phyloP scores from a whole-genome alignment of 176 grass and related monocot genomes.

The Olyra latifolia region DNA sequence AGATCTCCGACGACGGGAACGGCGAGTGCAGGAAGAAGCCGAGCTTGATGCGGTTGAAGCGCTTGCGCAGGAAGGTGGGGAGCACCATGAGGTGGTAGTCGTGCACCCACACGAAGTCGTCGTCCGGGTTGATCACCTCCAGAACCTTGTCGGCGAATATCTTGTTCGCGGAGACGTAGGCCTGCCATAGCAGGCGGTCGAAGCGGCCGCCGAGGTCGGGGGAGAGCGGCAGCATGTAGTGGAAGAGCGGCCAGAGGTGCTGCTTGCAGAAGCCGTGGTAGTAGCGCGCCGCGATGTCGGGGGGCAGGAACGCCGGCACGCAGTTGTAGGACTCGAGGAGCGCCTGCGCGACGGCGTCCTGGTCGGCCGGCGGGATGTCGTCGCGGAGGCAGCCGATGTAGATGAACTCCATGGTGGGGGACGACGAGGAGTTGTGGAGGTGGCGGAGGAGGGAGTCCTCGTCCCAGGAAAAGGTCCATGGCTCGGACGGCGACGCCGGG shows the following conservation, averaged over 20 bases:
- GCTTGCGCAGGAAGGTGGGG: conserved; percentile 86
- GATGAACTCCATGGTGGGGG: conserved; percentile 69
- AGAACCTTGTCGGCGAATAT: conserved; percentile 93
- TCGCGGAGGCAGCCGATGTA: conserved; percentile 93
- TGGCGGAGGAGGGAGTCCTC: conserved; percentile 88
- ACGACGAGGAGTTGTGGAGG: conserved; percentile 59
- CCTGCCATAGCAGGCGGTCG: conserved; percentile 84
- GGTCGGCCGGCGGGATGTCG: conserved; percentile 58
- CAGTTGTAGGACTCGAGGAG: conserved; percentile 86
- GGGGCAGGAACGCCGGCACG: conserved; percentile 72
- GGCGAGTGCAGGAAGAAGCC: conserved; percentile 93
- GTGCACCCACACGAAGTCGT: conserved; percentile 97
- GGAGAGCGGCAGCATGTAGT: conserved; percentile 95
- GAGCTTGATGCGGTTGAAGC: conserved; percentile 89
- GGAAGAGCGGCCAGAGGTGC: conserved; percentile 97
- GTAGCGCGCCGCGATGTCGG: conserved; percentile 64
- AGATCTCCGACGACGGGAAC: conserved; percentile 91
- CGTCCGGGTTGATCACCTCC: conserved; percentile 94
- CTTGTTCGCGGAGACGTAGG: conserved; percentile 94
- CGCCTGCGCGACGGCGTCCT: conserved; percentile 78
- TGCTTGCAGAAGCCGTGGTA: conserved; percentile 99
- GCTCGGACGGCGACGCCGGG: conserved; percentile 37
- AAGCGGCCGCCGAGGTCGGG: conserved; percentile 89
- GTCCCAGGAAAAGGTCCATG: conserved; percentile 85
- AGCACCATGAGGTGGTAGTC: conserved; percentile 99